Conservation (phyloP, 306 rosid genomes). For the Lathyrus aphaca region DNA sequence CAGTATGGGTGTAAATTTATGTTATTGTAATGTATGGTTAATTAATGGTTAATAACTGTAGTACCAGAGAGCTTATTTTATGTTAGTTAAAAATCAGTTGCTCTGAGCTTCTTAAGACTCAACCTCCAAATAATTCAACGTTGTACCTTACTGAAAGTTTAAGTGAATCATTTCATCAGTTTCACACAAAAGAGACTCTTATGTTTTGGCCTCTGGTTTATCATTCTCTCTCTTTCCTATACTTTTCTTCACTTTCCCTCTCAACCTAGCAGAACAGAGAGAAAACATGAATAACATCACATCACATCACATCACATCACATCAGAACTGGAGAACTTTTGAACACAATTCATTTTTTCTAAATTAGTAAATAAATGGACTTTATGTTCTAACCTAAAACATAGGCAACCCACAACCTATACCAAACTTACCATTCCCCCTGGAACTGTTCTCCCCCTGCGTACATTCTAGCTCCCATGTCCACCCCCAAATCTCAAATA, state of each 20-base stretch:
- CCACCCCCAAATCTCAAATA: background rate
- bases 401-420: background rate
- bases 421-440: background rate
- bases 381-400: slow-evolving; percentile 7
- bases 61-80: slow-evolving; percentile 6
- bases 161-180: slow-evolving; percentile 16
- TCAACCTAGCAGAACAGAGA: slow-evolving; percentile 9
- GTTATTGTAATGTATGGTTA: background rate
- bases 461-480: background rate
- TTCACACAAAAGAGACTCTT: slow-evolving; percentile 1
- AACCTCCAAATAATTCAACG: background rate
- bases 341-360: slow-evolving; percentile 25
- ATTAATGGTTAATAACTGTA: background rate
- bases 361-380: slow-evolving; percentile 3
- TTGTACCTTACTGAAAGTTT: slow-evolving; percentile 2
- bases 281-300: slow-evolving; percentile 30
- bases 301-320: slow-evolving; percentile 27
- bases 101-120: slow-evolving; percentile 11
- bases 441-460: slow-evolving; percentile 2
- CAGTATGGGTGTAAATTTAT: background rate
- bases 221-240: slow-evolving; percentile 21
- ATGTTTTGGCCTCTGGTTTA: slow-evolving; percentile 1
- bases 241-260: slow-evolving; percentile 10
- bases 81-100: slow-evolving; percentile 14
- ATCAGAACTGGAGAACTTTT: slow-evolving; percentile 31